These are phyloP conservation scores for Penicillium hordei DNA, from an alignment of 2,329 filamentous ascomycete genomes.

Conservation along the genomic window DNA sequence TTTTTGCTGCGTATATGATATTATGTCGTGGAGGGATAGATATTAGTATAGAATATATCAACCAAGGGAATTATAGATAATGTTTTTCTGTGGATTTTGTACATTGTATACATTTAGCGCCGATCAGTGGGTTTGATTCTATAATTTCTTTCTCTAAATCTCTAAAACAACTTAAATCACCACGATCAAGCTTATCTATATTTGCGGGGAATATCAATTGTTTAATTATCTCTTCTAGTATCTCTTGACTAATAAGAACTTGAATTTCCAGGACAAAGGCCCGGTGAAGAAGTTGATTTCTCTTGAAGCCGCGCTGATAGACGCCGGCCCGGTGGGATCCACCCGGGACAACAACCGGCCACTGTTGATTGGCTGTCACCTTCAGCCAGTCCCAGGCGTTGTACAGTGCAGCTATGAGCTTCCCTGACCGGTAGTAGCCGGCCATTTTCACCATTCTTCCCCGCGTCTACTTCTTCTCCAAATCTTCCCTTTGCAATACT, in stretches of 20 bases:
- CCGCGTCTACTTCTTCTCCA: slow-evolving; percentile 23
- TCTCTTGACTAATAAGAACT: not conserved
- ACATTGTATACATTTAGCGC: not conserved
- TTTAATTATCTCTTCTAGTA: not conserved
- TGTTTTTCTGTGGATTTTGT: not conserved
- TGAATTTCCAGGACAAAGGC: not conserved
- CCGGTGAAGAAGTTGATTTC: not conserved
- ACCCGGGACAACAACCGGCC: slow-evolving; percentile 20
- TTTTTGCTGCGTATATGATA: not conserved
- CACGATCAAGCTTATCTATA: not conserved
- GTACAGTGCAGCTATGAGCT: not conserved
- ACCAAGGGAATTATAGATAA: not conserved
- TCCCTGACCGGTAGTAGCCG: slow-evolving; percentile 22
- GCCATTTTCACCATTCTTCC: slow-evolving; percentile 26
- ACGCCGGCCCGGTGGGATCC: slow-evolving; percentile 14
- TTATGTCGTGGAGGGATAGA: not conserved
- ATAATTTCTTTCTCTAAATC: too few species aligned
- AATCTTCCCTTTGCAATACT: slow-evolving; percentile 4
- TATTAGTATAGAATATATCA: not conserved
- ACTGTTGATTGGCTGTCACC: not conserved
- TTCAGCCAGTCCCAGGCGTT: not conserved
- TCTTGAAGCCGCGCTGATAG: not conserved
- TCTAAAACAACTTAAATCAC: not conserved
- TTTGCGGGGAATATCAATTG: not conserved
- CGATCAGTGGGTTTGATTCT: not conserved